Evolutionary conservation across 495 filamentous ascomycete species (phyloP), one percentile per base, ranked within the genome.

Genomic region (Mytilinidion resinicola): DNA sequence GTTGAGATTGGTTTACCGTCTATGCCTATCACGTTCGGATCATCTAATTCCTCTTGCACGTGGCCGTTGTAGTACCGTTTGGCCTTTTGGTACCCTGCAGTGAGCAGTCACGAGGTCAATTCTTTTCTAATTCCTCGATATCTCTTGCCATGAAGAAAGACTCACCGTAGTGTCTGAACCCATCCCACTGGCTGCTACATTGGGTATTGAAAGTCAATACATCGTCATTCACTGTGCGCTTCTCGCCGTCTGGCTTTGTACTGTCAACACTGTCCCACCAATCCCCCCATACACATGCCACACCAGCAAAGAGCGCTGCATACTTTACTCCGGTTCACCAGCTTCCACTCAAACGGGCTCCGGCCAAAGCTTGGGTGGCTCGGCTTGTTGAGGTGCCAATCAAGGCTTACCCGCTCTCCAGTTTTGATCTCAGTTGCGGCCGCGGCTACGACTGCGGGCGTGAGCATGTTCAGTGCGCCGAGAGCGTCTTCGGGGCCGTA

Each of bases 61-160:
- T 80, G 76, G 5, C 83, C 84, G 42, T 86, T 86, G 64, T 84
- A 88, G 61, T 82, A 89, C 20, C 62, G 61, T 49, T 70, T 62
- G 35, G 77, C 76, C 36, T 78, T 72, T 57, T 83, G 80, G 59
- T 84, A 82, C 36, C 55, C 25, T 30, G 25, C 25, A 30, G 25
- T 30, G 25, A 30, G 25, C 25, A 30, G 25, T 30, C 2, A 30
- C 25, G 25, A 6, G 25, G 25, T 30, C 25, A 30, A 30, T 6
- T 30, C 25, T 30, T 30, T 30, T 30, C 25, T 30, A 6, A 30
- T 30, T 30, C 25, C 25, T 30, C 25, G 25, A 30, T 30, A 30
- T 30, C 25, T 30, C 25, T 30, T 30, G 3, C 25, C 2, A 30
- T 30, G 25, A 30, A 30, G 25, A 30, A 30, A 30, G 6, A 30